A percentile compares a stretch with the other conserved stretches of the same genome.
Evolutionary conservation across 345 rosid species (phyloP).

Genomic region (Mercurialis annua): DNA sequence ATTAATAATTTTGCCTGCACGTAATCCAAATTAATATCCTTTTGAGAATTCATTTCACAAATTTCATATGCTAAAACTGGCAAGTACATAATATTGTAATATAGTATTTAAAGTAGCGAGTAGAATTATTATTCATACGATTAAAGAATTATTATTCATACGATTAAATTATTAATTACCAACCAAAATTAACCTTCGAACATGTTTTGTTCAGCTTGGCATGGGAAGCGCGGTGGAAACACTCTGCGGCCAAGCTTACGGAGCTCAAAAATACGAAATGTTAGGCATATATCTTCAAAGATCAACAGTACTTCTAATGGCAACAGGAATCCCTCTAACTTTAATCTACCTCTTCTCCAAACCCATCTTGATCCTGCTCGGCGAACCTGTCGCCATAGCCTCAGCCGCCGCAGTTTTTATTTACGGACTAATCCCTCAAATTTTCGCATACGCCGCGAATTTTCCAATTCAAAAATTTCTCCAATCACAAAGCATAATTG

Average conservation of each 20-base stretch:
- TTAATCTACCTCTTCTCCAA: constrained; percentile 54
- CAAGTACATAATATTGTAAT: too few species aligned
- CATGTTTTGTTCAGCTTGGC: constrained; percentile 18
- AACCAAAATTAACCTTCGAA: too few species aligned
- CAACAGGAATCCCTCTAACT: constrained; percentile 45
- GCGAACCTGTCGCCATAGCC: constrained; percentile 59
- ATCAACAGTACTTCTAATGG: constrained; percentile 48
- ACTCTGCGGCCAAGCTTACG: constrained; percentile 76
- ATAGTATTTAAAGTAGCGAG: too few species aligned
- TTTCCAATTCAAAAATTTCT: constrained; percentile 52
- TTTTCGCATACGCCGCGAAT: constrained; percentile 37
- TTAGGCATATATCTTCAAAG: constrained; percentile 71
- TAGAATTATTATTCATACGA: too few species aligned
- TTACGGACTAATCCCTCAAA: constrained; percentile 27
- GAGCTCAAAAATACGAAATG: constrained; percentile 60
- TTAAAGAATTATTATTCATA: too few species aligned
- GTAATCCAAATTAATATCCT: too few species aligned
- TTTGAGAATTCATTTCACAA: too few species aligned
- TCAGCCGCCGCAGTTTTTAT: constrained; percentile 45
- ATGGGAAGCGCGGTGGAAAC: constrained; percentile 89
- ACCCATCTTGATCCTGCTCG: constrained; percentile 43
- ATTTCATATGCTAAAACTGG: too few species aligned
- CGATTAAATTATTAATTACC: too few species aligned
- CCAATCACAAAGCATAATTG: constrained; percentile 27
- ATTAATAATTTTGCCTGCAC: too few species aligned